These are phyloP conservation scores for Fusarium protoensiforme DNA, from an alignment of 2,329 filamentous ascomycete species.

Conservation along the genomic window DNA sequence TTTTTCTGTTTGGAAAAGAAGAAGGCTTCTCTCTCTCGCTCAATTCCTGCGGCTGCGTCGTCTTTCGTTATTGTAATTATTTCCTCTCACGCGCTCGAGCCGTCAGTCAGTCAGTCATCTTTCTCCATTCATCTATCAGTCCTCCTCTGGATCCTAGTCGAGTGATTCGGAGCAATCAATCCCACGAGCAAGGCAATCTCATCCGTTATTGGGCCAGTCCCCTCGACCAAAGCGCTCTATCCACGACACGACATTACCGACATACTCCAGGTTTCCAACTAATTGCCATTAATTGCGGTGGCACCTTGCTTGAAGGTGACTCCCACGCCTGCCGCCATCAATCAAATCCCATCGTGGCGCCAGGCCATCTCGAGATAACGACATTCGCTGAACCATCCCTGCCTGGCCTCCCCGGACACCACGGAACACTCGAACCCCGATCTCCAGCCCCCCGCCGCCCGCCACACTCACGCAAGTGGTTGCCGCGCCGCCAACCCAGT, in stretches of 20 bases:
- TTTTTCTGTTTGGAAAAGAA: slow-evolving; percentile 14
- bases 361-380: slow-evolving; percentile 21
- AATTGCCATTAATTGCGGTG: slow-evolving; percentile 12
- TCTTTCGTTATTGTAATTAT: slow-evolving; percentile 32
- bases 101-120: slow-evolving; percentile 5
- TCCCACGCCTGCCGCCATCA: slow-evolving; percentile 1
- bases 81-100: slow-evolving; percentile 7
- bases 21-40: slow-evolving; percentile 12
- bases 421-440: slow-evolving; percentile 13
- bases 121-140: slow-evolving; percentile 11
- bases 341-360: slow-evolving; percentile 8
- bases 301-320: slow-evolving; percentile 5
- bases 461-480: slow-evolving; percentile 5
- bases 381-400: slow-evolving; percentile 10
- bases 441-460: slow-evolving; percentile 6
- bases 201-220: slow-evolving; percentile 1
- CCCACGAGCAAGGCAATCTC: slow-evolving; percentile 20
- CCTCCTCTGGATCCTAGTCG: slow-evolving; percentile 9
- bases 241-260: slow-evolving; percentile 6
- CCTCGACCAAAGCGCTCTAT: slow-evolving; percentile 18
- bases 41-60: slow-evolving; percentile 17
- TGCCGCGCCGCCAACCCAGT: not conserved
- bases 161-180: slow-evolving; percentile 19
- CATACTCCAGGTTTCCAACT: slow-evolving; percentile 22
- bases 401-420: not conserved